Evolutionary conservation across 2,329 filamentous ascomycete species (phyloP).

Genomic region (Tolypocladium guangdongense): DNA sequence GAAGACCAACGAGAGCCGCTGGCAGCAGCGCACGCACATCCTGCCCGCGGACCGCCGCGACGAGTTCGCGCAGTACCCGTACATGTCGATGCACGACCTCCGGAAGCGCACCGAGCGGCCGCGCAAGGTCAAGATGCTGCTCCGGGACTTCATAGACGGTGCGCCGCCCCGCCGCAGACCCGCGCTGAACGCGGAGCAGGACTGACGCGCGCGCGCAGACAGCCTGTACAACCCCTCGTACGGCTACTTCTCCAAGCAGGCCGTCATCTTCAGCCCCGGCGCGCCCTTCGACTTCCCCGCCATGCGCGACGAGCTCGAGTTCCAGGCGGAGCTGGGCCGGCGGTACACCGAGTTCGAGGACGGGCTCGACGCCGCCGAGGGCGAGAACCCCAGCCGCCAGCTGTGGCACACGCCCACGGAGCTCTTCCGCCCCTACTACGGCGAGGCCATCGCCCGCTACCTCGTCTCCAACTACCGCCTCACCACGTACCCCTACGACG

Average conservation of each 20-base stretch:
- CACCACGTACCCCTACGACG: constrained; percentile 87
- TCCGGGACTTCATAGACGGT: constrained; percentile 96
- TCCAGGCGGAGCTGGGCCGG: constrained; percentile 63
- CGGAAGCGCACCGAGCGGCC: constrained; percentile 65
- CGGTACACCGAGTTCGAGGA: constrained; percentile 90
- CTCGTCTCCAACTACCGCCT: constrained; percentile 93
- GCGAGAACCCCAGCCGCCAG: constrained; percentile 64
- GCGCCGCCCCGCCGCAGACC: not conserved
- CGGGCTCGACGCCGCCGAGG: constrained; percentile 58
- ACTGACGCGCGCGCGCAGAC: constrained; percentile 40
- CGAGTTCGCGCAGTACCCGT: constrained; percentile 73
- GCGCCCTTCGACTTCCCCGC: constrained; percentile 80
- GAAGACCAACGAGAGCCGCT: constrained; percentile 54
- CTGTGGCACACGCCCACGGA: constrained; percentile 98
- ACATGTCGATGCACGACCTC: constrained; percentile 74
- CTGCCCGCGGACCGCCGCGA: constrained; percentile 67
- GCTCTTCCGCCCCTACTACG: constrained; percentile 92
- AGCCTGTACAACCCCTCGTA: constrained; percentile 91
- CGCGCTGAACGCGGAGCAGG: constrained; percentile 2
- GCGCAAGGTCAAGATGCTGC: constrained; percentile 86
- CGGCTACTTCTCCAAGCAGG: constrained; percentile 93
- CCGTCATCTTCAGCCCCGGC: constrained; percentile 88
- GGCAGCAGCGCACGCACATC: constrained; percentile 74
- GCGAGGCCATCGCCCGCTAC: constrained; percentile 93
- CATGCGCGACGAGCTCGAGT: constrained; percentile 76